Conservation (phyloP, 2,329 filamentous ascomycete species). For the Daldinia sp. region DNA sequence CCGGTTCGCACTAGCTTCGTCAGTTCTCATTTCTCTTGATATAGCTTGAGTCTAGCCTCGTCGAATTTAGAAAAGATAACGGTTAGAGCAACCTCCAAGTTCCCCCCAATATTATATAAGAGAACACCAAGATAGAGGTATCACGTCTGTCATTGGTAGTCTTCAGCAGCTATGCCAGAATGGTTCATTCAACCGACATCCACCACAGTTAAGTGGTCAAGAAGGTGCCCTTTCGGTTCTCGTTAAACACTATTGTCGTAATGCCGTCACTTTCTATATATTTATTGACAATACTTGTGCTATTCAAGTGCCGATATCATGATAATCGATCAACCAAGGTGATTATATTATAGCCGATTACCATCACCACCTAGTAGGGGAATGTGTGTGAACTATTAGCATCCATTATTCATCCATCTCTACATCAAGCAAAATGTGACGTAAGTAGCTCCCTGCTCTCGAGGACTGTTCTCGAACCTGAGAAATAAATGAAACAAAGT, state of each 20-base stretch:
- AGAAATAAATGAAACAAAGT: constrained; percentile 1
- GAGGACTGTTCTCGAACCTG: constrained; percentile 10
- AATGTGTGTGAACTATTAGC: not conserved
- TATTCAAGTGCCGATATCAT: constrained; percentile 31
- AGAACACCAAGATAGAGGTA: not conserved
- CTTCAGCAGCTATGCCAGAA: constrained; percentile 1
- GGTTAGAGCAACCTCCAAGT: not conserved
- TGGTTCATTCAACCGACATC: not conserved
- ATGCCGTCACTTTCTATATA: not conserved
- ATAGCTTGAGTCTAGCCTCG: constrained; percentile 12
- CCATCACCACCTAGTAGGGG: not conserved
- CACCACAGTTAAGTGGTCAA: not conserved
- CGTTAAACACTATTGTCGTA: not conserved
- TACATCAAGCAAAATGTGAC: constrained; percentile 2
- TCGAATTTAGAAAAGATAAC: not conserved
- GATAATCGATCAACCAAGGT: constrained; percentile 1
- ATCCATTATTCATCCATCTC: constrained; percentile 16
- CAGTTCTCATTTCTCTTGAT: constrained; percentile 1
- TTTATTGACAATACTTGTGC: constrained; percentile 6
- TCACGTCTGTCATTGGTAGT: not conserved
- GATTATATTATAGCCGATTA: constrained; percentile 18
- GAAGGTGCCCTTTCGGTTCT: not conserved
- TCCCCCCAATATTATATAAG: constrained; percentile 4
- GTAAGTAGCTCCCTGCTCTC: constrained; percentile 23
- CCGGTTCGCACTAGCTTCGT: constrained; percentile 9